Evolutionary conservation across 73 alveolate species (phyloP).

Genomic region (Paramecium biaurelia): DNA sequence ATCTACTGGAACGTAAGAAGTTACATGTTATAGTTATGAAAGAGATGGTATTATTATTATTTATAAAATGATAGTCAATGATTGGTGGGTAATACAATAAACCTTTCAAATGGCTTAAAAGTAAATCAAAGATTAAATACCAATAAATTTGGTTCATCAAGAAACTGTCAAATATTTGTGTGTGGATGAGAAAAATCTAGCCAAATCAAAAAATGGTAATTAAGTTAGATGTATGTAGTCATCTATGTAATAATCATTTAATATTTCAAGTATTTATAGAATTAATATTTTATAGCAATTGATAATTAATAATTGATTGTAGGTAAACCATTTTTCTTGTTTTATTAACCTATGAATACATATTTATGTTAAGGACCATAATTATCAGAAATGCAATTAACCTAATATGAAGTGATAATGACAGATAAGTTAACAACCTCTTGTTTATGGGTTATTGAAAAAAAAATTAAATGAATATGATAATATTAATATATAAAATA

Average conservation of each 20-base stretch:
- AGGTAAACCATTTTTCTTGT: neutral
- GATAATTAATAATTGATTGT: neutral
- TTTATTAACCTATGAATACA: neutral
- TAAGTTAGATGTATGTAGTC: neutral
- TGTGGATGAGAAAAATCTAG: neutral
- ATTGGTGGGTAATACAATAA: neutral
- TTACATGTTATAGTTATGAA: neutral
- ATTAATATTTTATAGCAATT: neutral
- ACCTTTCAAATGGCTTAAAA: neutral
- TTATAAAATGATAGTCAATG: neutral
- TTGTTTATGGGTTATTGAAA: neutral
- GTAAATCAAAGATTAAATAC: neutral
- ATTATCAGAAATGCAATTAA: neutral
- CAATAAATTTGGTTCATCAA: neutral
- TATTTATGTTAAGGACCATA: neutral
- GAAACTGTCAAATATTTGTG: neutral
- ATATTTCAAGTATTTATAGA: neutral
- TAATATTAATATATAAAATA: neutral
- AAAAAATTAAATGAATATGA: neutral
- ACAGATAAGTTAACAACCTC: neutral
- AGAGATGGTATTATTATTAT: neutral
- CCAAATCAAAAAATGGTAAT: neutral
- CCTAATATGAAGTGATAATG: neutral
- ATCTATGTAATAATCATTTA: neutral
- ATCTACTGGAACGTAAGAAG: neutral